Evolutionary conservation across 345 rosid species (phyloP), one percentile per base, ranked within the genome.

Genomic region (Acer yangbiense): DNA sequence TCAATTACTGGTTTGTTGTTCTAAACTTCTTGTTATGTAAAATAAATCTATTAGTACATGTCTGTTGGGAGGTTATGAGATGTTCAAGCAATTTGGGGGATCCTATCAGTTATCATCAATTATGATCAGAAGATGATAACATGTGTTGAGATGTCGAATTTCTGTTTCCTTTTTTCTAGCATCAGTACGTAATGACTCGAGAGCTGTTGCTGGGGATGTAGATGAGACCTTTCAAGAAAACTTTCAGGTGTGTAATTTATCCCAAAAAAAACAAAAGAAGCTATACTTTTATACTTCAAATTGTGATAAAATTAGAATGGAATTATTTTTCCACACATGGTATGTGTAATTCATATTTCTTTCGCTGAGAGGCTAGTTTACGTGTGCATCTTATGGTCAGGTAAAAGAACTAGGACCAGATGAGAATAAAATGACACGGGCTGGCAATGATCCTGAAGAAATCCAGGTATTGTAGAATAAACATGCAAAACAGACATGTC

Each of bases 321-420:
- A 4, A 35, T 35, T 35, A 35, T 35, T 35, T 35, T 35, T 35
- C 39, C 39, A 35, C 39, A 5, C 54, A 3, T 50, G 10, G 64
- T 60, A 23, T 14, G 44, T 9, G 43, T 57, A 64, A 75, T 29
- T 64, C 18, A 32, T 2, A 3, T 74, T 50, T 6, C 6, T 21
- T 69, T 72, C 75, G 41, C 58, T 82, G 39, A 80, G 77, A 16
- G 58, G 46, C 76, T 73, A 69, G 32, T 63, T 8, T 44, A 67
- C 39, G 61, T 67, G 48, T 43, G 64, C 50, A 71, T 77, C 50
- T 75, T 77, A 20, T 73, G 57, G 17, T 9, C 79, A 94, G 98
- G 82, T 91, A 46, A 84, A 86, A 82, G 98, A 95, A 77, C 72
- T 90, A 63, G 77, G 82, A 27, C 84, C 76, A 61, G 89, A 84